Evolutionary conservation across 257 asterid genomes (phyloP).

Genomic region (Fraxinus cuspidata): DNA sequence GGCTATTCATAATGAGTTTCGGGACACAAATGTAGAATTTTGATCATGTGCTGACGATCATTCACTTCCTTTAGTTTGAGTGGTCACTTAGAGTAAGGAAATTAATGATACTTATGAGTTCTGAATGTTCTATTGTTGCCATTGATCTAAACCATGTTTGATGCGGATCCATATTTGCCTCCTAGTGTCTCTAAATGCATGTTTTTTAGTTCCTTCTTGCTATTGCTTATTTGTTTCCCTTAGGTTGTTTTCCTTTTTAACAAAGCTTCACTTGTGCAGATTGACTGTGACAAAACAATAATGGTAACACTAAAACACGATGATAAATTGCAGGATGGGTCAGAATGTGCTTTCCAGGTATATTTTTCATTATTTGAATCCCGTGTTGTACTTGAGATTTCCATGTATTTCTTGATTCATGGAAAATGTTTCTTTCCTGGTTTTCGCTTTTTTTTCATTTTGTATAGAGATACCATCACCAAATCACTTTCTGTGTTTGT

Average conservation of each 20-base stretch:
- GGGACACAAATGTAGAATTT: slow-evolving; percentile 2
- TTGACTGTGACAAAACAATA: slow-evolving; percentile 95
- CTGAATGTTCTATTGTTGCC: background rate
- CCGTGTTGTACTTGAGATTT: background rate
- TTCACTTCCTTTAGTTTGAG: background rate
- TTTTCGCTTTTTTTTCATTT: background rate
- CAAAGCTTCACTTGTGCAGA: slow-evolving; percentile 48
- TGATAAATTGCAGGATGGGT: slow-evolving; percentile 93
- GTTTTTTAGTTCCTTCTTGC: background rate
- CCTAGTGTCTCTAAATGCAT: background rate
- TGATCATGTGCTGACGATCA: background rate
- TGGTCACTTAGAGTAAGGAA: background rate
- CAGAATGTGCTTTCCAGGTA: slow-evolving; percentile 97
- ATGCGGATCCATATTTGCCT: background rate
- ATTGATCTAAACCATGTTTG: background rate
- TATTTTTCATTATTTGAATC: slow-evolving; percentile 7
- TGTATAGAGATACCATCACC: slow-evolving; percentile 9
- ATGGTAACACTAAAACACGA: slow-evolving; percentile 92
- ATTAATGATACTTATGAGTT: background rate
- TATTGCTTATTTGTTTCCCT: background rate
- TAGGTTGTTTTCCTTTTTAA: slow-evolving; percentile 16
- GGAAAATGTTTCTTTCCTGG: background rate
- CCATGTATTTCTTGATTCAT: slow-evolving; percentile 10
- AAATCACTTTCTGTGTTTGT: slow-evolving; percentile 39
- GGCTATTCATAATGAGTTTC: background rate